Evolutionary conservation across 345 rosid genomes (phyloP), one percentile per base, ranked within the genome.

Genomic region (Turnera subulata): DNA sequence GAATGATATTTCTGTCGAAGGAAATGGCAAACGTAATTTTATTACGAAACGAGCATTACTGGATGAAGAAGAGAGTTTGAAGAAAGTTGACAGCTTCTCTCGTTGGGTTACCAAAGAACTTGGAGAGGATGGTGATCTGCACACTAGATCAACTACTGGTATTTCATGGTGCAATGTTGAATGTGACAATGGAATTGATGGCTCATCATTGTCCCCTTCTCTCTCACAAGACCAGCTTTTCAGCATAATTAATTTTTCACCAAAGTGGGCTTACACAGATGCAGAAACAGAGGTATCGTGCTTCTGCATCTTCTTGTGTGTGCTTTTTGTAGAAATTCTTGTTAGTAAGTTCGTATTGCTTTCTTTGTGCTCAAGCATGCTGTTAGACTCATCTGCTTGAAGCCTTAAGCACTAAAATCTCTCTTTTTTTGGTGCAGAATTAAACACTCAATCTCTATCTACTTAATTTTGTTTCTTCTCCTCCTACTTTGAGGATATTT

Each of bases 61-160:
- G 22, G 79, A 80, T 59, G 75, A 72, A 29, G 86, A 82, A 51
- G 84, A 88, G 38, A 72, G 82, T 66, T 73, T 91, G 76, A 84
- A 84, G 64, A 88, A 91, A 65, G 96, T 85, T 45, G 97, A 91
- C 60, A 91, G 97, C 75, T 91, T 91, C 65, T 83, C 94, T 60
- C 80, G 94, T 26, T 88, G 97, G 97, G 67, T 81, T 43, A 70
- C 77, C 52, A 84, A 74, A 77, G 97, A 88, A 71, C 85, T 91
- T 53, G 89, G 71, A 26, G 97, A 85, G 50, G 89, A 85, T 46
- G 94, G 80, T 76, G 80, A 85, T 76, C 60, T 88, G 69, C 84
- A 79, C 48, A 75, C 84, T 88, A 84, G 80, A 62, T 82, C 94
- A 58, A 74, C 90, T 29, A 70, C 80, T 62, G 80, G 88, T 61